Base-by-base conservation (phyloP, 1,284 basidiomycete genomes). In the Fomitopsis schrenkii region DNA sequence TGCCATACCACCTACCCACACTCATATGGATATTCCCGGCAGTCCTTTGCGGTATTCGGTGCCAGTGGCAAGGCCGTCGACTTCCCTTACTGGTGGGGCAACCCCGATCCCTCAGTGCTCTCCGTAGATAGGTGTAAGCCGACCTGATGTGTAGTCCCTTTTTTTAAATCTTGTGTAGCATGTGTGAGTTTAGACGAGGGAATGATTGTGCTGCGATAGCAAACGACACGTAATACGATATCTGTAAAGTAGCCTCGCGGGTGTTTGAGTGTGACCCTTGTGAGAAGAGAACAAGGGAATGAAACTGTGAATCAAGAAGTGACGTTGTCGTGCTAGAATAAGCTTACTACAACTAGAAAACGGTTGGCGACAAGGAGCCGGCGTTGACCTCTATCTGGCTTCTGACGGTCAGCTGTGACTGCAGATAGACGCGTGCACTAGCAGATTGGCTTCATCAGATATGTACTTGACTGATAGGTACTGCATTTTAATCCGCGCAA, bases 1-100 rank as follows among this genome's bases (percentile, higher is more conserved):
- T 45, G 9, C 42, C 36, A 56, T 6, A 14, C 22, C 10, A 17
- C 26, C 22, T 40, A 8, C 36, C 5, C 19, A 52, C 8, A n/a
- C 42, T 45, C 38, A 59, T n/a, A 53, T 57, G 56, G 28, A 55
- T 40, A 14, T 14, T 15, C 2, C 26, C 54, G 35, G 12, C 66
- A 79, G 88, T 72, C 70, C 82, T 83, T 82, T 83, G 77, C 91
- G 78, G 80, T 90, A 81, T 79, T 90, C 79, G 72, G 90, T 80
- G 80, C 81, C 76, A 72, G 84, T 82, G 64, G 87, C 74, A 68
- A 83, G 75, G 64, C 79, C 73, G 69, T 90, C 76, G 71, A 77
- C 68, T 74, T 87, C 82, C 78, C 85, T 1, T 70, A 68, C 64
- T 73, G 72, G 70, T 72, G 71, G 72, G 72, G 72, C 3, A 74